Conservation (phyloP, 441 rosid species). For the Dalechampia spathulata region DNA sequence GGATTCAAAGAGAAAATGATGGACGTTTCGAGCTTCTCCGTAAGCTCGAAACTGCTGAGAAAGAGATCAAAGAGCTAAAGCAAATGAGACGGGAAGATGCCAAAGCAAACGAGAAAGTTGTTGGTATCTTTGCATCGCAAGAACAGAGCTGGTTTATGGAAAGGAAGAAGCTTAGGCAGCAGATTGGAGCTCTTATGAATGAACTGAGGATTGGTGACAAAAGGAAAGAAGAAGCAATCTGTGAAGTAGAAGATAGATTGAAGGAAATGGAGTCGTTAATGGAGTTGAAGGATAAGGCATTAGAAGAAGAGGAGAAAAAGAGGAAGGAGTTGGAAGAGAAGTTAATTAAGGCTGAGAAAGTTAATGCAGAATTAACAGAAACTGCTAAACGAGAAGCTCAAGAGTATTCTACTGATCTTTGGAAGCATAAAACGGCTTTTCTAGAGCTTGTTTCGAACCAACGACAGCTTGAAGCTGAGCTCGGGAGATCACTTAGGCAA, state of each 20-base stretch:
- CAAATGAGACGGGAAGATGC: constrained; percentile 67
- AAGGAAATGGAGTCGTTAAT: constrained; percentile 45
- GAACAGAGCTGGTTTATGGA: constrained; percentile 80
- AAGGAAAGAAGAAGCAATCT: constrained; percentile 36
- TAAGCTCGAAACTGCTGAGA: constrained; percentile 45
- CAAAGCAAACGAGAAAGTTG: constrained; percentile 89
- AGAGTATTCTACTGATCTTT: constrained; percentile 62
- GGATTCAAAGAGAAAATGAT: constrained; percentile 34
- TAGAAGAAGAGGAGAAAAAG: constrained; percentile 47
- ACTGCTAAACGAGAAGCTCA: constrained; percentile 43
- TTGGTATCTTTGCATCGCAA: constrained; percentile 67
- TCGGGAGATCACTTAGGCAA: constrained; percentile 61
- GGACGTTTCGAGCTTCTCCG: constrained; percentile 31
- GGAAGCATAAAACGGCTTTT: constrained; percentile 86
- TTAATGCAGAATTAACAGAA: constrained; percentile 50
- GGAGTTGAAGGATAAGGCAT: constrained; percentile 44
- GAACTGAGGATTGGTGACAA: constrained; percentile 41
- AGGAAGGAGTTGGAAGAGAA: constrained; percentile 54
- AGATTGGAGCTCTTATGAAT: constrained; percentile 53
- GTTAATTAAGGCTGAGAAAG: constrained; percentile 34
- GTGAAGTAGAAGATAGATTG: constrained; percentile 39
- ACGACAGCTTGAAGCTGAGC: constrained; percentile 77
- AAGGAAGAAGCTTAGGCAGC: constrained; percentile 49
- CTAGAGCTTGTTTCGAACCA: constrained; percentile 89
- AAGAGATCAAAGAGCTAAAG: constrained; percentile 52